These are phyloP conservation scores for Elsinoe necatrix DNA, from an alignment of 2,329 filamentous ascomycete species.

Conservation along the genomic window DNA sequence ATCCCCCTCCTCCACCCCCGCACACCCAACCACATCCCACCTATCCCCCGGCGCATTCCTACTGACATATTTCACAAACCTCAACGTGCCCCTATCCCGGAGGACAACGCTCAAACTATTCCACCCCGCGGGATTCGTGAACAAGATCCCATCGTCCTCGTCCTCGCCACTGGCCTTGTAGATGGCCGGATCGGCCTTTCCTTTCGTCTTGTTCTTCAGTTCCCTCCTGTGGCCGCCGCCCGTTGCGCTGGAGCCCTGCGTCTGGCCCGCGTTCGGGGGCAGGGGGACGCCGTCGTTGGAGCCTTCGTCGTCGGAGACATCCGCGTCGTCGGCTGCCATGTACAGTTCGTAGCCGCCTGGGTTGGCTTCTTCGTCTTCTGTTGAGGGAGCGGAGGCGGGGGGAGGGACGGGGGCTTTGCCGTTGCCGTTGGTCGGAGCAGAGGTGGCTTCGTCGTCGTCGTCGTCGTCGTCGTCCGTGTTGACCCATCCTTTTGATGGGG, in stretches of 20 bases:
- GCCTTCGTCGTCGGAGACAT: slow-evolving; percentile 46
- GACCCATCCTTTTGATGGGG: slow-evolving; percentile 70
- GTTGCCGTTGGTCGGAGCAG: slow-evolving; percentile 19
- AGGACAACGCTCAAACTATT: slow-evolving; percentile 88
- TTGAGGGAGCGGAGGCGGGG: slow-evolving; percentile 30
- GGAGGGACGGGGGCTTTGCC: slow-evolving; percentile 26
- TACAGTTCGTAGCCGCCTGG: slow-evolving; percentile 80
- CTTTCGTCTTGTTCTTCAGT: slow-evolving; percentile 28
- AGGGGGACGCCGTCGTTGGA: slow-evolving; percentile 34
- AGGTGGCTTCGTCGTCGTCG: slow-evolving; percentile 33
- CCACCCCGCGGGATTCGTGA: slow-evolving; percentile 66
- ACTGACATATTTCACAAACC: slow-evolving; percentile 96
- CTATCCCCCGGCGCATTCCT: slow-evolving; percentile 73
- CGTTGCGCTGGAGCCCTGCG: slow-evolving; percentile 32
- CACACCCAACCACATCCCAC: slow-evolving; percentile 79
- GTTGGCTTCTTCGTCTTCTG: slow-evolving; percentile 36
- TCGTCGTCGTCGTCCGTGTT: slow-evolving; percentile 50
- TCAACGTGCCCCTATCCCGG: slow-evolving; percentile 73
- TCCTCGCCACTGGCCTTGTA: slow-evolving; percentile 63
- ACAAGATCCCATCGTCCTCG: slow-evolving; percentile 68
- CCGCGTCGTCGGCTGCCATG: slow-evolving; percentile 71
- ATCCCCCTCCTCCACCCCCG: slow-evolving; percentile 50
- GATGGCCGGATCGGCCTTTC: slow-evolving; percentile 67
- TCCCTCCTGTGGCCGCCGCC: slow-evolving; percentile 40
- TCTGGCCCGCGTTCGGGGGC: slow-evolving; percentile 25